phyloP scores from a whole-genome alignment of 148 eudicot species.

The Agrostemma githago region DNA sequence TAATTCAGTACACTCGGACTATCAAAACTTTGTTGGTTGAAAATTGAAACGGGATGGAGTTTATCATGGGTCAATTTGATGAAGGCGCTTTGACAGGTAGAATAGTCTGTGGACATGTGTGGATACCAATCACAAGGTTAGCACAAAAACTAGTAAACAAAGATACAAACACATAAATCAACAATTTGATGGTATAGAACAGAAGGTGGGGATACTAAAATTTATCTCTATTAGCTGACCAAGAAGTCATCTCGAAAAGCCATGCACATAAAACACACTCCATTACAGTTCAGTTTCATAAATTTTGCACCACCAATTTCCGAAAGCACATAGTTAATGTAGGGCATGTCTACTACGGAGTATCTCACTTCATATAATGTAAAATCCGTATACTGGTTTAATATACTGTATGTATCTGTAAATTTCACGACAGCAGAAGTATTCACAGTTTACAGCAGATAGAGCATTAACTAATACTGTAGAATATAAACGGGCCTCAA shows the following conservation, averaged over 20 bases:
- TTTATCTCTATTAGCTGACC: background rate
- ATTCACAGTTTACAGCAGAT: background rate
- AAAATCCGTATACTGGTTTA: background rate
- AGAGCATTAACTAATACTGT: background rate
- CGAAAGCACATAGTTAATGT: background rate
- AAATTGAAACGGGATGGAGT: background rate
- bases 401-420: background rate
- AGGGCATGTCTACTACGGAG: background rate
- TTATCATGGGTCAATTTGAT: background rate
- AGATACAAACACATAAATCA: background rate
- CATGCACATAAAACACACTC: background rate
- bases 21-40: background rate
- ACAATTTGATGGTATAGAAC: background rate
- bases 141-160: background rate
- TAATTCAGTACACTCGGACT: background rate
- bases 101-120: background rate
- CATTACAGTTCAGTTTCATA: background rate
- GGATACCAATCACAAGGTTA: background rate
- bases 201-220: background rate
- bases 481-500: background rate
- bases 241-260: background rate
- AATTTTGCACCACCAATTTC: constrained; percentile 1
- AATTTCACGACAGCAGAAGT: background rate
- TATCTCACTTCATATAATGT: background rate
- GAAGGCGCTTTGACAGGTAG: background rate